A percentile compares a stretch with the other conserved stretches of the same genome.
Conservation (phyloP, 495 filamentous ascomycete genomes). For the Alectoria sarmentosa region DNA sequence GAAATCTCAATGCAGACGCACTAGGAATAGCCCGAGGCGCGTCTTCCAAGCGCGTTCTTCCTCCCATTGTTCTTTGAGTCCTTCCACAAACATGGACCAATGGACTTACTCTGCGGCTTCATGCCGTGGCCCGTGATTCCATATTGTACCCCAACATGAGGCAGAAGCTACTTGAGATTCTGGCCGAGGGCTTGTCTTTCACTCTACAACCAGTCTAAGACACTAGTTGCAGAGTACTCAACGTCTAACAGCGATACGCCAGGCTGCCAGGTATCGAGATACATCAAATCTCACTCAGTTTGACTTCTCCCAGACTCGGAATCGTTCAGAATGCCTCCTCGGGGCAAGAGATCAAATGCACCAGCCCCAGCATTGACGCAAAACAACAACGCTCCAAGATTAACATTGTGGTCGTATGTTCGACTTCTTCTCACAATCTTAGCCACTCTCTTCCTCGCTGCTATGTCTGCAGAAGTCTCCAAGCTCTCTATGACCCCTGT, state of each 20-base stretch:
- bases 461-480: constrained; percentile 66
- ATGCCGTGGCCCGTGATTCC: background rate
- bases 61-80: background rate
- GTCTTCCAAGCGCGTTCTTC: background rate
- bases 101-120: background rate
- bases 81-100: too few relatives aligned
- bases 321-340: background rate
- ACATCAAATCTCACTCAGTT: background rate
- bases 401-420: too few relatives aligned
- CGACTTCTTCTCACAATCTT: background rate
- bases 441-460: constrained; percentile 46
- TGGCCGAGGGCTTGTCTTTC: background rate
- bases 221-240: background rate
- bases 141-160: background rate
- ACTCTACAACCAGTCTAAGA: background rate
- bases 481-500: constrained; percentile 50
- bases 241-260: background rate
- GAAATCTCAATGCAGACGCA: background rate
- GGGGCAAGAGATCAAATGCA: background rate
- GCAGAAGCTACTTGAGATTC: background rate
- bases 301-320: background rate
- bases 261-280: too few relatives aligned
- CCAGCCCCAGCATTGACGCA: background rate
- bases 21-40: background rate
- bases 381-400: background rate